Evolutionary conservation across 129 eudicot species (phyloP).

Genomic region (carrot (Daucus carota)): DH1_v3.0 NC_030386.2:22796001-22796500

Average conservation of each 20-base stretch:
- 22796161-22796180: slow-evolving; percentile 8
- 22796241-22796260: background rate
- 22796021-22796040: slow-evolving; percentile 94
- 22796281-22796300: slow-evolving; percentile 50
- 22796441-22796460: too few relatives aligned
- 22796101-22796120: slow-evolving; percentile 47
- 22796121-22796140: slow-evolving; percentile 38
- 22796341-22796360: slow-evolving; percentile 70
- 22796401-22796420: background rate
- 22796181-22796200: background rate
- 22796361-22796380: slow-evolving; percentile 65
- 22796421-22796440: too few relatives aligned
- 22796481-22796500: background rate
- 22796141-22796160: slow-evolving; percentile 32
- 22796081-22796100: slow-evolving; percentile 63
- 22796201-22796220: background rate
- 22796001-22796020: too few relatives aligned
- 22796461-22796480: background rate
- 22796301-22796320: slow-evolving; percentile 59
- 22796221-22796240: background rate
- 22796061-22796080: slow-evolving; percentile 96
- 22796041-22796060: slow-evolving; percentile 89
- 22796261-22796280: background rate
- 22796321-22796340: slow-evolving; percentile 68
- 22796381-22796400: slow-evolving; percentile 46